Conservation (phyloP, 352 stramenopile species). For the Globisporangium uncinulatum region DNA sequence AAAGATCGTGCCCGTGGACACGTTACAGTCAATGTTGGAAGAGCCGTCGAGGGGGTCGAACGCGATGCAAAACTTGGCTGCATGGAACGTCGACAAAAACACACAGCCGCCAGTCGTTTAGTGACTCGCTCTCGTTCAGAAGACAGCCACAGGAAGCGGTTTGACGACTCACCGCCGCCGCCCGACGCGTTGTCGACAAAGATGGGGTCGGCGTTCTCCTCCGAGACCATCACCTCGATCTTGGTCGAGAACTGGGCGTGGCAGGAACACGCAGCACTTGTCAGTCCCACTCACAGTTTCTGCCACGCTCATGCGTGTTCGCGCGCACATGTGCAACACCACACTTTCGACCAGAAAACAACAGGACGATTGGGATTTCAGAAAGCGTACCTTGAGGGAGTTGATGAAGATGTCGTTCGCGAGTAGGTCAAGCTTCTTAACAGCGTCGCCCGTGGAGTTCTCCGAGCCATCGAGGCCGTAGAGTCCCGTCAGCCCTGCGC, state of each 20-base stretch:
- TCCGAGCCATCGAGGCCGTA: constrained; percentile 96
- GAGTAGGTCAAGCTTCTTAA: constrained; percentile 99
- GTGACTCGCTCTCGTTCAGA: neutral
- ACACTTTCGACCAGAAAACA: neutral
- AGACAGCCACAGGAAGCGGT: neutral
- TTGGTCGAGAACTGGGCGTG: constrained; percentile 88
- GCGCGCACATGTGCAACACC: too few relatives aligned
- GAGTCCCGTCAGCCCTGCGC: constrained; percentile 86
- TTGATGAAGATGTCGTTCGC: constrained; percentile 99
- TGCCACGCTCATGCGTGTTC: too few relatives aligned
- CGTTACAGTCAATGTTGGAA: constrained; percentile 99
- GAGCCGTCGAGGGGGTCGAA: constrained; percentile 98
- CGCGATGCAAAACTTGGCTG: constrained; percentile 96
- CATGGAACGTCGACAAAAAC: neutral
- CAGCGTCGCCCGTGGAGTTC: constrained; percentile 96
- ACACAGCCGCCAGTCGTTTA: neutral
- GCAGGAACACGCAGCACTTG: neutral
- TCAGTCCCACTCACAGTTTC: neutral
- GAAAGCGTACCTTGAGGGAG: constrained; percentile 66
- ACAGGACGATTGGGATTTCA: neutral
- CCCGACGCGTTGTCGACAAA: constrained; percentile 71
- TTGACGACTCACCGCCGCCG: constrained; percentile 15
- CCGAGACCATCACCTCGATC: constrained; percentile 96
- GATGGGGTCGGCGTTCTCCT: constrained; percentile 98
- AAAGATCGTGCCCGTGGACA: constrained; percentile 99